Conservation (phyloP, 108 stramenopile species). For the Cyclostephanos invisitatus region DNA sequence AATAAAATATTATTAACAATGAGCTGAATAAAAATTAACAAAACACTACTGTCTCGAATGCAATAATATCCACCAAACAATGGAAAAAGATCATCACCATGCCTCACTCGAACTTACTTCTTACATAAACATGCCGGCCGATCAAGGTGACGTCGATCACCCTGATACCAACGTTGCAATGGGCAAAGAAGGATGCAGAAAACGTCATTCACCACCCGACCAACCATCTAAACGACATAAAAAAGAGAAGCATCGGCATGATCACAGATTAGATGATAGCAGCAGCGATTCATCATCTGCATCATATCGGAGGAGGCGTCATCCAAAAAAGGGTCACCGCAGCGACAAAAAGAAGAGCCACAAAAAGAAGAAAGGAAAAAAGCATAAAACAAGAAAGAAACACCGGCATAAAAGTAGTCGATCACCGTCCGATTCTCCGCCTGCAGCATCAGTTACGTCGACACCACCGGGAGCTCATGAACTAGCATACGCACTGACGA, state of each 20-base stretch:
- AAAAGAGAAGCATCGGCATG: slow-evolving; percentile 16
- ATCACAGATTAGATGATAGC: slow-evolving; percentile 9
- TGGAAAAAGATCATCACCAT: background rate
- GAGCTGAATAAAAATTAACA: too few species aligned
- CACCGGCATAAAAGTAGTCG: slow-evolving; percentile 12
- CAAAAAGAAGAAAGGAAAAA: slow-evolving; percentile 37
- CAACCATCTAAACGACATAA: slow-evolving; percentile 14
- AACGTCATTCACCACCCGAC: slow-evolving; percentile 2
- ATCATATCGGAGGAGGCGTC: slow-evolving; percentile 14
- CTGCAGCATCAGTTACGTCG: slow-evolving; percentile 19
- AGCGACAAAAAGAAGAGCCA: slow-evolving; percentile 31
- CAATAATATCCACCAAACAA: too few species aligned
- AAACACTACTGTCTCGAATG: too few species aligned
- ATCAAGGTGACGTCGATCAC: background rate
- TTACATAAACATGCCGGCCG: background rate
- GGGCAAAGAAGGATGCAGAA: slow-evolving; percentile 4
- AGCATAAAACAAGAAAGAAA: slow-evolving; percentile 26
- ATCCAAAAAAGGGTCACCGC: slow-evolving; percentile 28
- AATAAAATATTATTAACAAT: too few species aligned
- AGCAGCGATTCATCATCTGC: slow-evolving; percentile 9
- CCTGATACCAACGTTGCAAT: slow-evolving; percentile 10
- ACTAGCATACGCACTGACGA: slow-evolving; percentile 37
- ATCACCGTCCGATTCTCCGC: slow-evolving; percentile 11
- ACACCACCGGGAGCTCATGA: slow-evolving; percentile 48
- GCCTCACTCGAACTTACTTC: background rate